A percentile compares a stretch with the other conserved stretches of the same genome.
These are phyloP conservation scores for Thecaphora frezii DNA, from an alignment of 1,284 basidiomycete species.

Conservation along the genomic window DNA sequence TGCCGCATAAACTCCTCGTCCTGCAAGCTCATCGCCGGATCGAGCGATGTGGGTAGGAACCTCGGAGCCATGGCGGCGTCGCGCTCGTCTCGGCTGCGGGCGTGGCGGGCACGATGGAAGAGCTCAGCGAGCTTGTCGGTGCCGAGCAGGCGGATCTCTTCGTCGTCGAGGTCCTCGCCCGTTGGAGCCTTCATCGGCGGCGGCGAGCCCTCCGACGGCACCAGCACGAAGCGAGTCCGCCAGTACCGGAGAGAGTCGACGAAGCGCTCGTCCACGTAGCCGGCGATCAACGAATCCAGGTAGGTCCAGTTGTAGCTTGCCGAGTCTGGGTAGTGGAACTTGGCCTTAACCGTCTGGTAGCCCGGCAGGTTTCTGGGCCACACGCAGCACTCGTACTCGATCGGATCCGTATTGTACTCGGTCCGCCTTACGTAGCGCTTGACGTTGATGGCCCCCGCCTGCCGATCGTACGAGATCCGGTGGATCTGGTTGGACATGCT, in stretches of 20 bases:
- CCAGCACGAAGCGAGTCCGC: conserved; percentile 91
- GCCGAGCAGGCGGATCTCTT: conserved; percentile 83
- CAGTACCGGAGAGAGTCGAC: conserved; percentile 67
- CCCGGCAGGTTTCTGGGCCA: conserved; percentile 87
- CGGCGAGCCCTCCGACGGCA: conserved; percentile 76
- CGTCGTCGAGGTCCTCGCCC: conserved; percentile 66
- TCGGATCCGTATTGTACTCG: conserved; percentile 66
- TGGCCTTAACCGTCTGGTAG: conserved; percentile 76
- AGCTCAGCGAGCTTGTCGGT: conserved; percentile 88
- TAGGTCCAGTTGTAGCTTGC: conserved; percentile 63
- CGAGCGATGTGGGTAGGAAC: conserved; percentile 56
- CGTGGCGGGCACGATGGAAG: conserved; percentile 62
- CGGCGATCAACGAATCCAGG: conserved; percentile 60
- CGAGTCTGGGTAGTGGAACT: conserved; percentile 76
- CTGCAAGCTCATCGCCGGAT: conserved; percentile 50
- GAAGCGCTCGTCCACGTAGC: conserved; percentile 51
- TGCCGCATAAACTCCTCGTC: conserved; percentile 53
- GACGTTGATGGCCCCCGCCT: conserved; percentile 82
- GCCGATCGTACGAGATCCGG: conserved; percentile 75
- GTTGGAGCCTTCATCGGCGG: conserved; percentile 61
- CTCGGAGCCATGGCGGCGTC: conserved; percentile 32
- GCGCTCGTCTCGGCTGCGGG: conserved; percentile 22
- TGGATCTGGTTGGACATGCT: conserved; percentile 96
- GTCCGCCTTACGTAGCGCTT: conserved; percentile 80
- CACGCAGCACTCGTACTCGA: conserved; percentile 82